Evolutionary conservation across 169 alveolate species (phyloP), one percentile per base, ranked within the genome.

Genomic region (Babesia caballi): DNA sequence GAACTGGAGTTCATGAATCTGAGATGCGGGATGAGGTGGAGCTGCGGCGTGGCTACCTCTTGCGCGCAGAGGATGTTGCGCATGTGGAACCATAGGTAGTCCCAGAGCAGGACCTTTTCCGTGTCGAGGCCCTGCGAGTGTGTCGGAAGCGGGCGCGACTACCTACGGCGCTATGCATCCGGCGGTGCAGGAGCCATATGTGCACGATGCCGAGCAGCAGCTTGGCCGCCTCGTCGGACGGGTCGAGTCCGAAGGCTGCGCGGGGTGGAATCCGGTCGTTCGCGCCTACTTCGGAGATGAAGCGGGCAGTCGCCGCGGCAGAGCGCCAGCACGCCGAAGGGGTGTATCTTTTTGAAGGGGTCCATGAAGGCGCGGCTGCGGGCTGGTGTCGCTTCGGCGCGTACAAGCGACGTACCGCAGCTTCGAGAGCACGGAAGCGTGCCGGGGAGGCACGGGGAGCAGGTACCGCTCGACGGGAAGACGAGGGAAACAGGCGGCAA

Each of bases 51-150:
- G 5, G 6, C 28, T 69, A 80, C 88, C 59, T 30, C 82, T 23
- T 60, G 61, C 32, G 46, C 40, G 32, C 56, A 46, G 58, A 80
- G 46, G 6, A 80, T 32, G 27, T 44, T 38, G 25, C 78, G n/a
- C 66, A 80, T 69, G 51, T 69, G 50, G 4, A 15, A 49, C 82
- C 83, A 80, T 50, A 80, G 44, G 61, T 69, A 56, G 17, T 80
- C 88, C 88, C 88, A 80, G 30, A 80, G 28, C 15, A 80, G 70
- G 28, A 60, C 12, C 49, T 80, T 80, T 41, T 61, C 70, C 23
- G 76, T 49, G 11, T 69, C 83, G 46, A 69, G 21, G 21, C 77
- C 50, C 88, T 80, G 57, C 41, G 49, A 4, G 4, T 12, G n/a
- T 14, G 27, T 36, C 23, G n/a, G 17, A n/a, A 19, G 9, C n/a